Conservation (phyloP, 2,329 filamentous ascomycete species). For the Coniella lustricola region DNA sequence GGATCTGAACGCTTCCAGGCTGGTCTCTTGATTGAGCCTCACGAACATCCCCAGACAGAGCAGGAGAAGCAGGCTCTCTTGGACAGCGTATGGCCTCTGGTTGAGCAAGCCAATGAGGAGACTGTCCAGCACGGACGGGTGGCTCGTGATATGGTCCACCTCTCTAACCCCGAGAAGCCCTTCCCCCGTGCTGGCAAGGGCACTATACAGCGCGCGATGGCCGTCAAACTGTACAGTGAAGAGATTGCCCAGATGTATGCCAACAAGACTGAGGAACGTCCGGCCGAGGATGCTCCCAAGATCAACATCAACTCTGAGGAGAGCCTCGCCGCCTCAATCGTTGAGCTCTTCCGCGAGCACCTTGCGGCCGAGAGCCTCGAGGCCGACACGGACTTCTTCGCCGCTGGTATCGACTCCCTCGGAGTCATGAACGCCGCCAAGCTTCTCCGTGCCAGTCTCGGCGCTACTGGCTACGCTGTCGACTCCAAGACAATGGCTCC, state of each 20-base stretch:
- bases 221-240: constrained; percentile 33
- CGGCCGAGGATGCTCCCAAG: constrained; percentile 4
- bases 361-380: constrained; percentile 17
- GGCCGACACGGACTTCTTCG: constrained; percentile 30
- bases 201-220: constrained; percentile 34
- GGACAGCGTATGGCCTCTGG: constrained; percentile 7
- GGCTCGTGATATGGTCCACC: constrained; percentile 29
- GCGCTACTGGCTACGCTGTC: constrained; percentile 15
- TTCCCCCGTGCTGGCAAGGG: constrained; percentile 40
- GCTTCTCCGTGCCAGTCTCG: constrained; percentile 18
- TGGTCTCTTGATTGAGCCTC: constrained; percentile 1
- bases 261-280: constrained; percentile 16
- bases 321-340: constrained; percentile 20
- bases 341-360: constrained; percentile 18
- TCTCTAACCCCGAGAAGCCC: constrained; percentile 34
- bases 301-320: constrained; percentile 21
- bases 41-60: neutral
- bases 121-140: constrained; percentile 39
- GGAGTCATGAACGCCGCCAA: constrained; percentile 26
- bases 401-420: constrained; percentile 32
- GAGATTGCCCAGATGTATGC: constrained; percentile 38
- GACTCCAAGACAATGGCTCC: constrained; percentile 17
- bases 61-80: constrained; percentile 3
- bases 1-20: constrained; percentile 11
- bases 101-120: constrained; percentile 9